Evolutionary conservation across 768 basidiomycete genomes (phyloP).

Genomic region (Candolleomyces eurysporus): DNA sequence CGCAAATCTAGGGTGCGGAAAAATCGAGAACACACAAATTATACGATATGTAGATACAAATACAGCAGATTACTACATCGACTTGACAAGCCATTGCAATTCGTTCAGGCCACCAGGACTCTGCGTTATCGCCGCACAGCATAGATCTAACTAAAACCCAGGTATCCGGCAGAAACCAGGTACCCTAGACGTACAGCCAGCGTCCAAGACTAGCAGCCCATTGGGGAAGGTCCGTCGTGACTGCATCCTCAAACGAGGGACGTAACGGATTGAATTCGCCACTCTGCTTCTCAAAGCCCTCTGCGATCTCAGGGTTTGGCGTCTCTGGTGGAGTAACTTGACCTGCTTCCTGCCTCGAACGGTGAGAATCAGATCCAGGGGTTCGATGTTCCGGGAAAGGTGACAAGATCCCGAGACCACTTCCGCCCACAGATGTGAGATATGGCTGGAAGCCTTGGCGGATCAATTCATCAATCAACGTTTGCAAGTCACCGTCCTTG

Average conservation of each 20-base stretch:
- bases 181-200: slow-evolving; percentile 58
- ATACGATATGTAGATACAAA: not conserved
- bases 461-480: slow-evolving; percentile 59
- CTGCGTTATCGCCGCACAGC: not conserved
- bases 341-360: slow-evolving; percentile 23
- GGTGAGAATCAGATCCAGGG: slow-evolving; percentile 24
- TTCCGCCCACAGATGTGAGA: slow-evolving; percentile 90
- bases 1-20: not conserved
- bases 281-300: slow-evolving; percentile 20
- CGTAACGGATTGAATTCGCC: slow-evolving; percentile 31
- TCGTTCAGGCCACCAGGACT: not conserved
- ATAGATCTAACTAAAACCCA: not conserved
- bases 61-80: not conserved
- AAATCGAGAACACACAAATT: not conserved
- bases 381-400: slow-evolving; percentile 48
- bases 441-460: slow-evolving; percentile 76
- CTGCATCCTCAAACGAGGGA: slow-evolving; percentile 42
- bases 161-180: not conserved
- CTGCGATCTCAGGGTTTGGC: slow-evolving; percentile 29
- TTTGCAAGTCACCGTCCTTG: slow-evolving; percentile 51
- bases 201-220: slow-evolving; percentile 56
- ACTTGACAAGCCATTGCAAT: not conserved
- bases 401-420: slow-evolving; percentile 84
- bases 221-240: slow-evolving; percentile 39
- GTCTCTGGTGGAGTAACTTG: slow-evolving; percentile 53